phyloP scores from a whole-genome alignment of 352 stramenopile species.

The Thraustotheca clavata region DNA sequence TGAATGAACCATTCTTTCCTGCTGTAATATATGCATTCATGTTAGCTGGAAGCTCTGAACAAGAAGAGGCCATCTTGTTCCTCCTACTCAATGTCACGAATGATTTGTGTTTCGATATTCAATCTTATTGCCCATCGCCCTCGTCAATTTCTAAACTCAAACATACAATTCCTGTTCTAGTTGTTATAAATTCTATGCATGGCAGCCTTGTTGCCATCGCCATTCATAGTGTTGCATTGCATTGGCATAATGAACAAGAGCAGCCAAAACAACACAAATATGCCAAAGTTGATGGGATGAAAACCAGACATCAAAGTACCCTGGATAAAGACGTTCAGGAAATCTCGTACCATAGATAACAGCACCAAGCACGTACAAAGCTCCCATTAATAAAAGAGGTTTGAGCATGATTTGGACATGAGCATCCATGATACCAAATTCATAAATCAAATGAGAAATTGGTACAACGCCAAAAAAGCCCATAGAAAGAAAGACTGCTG shows the following conservation, averaged over 20 bases:
- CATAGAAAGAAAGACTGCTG: conserved; percentile 64
- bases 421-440: conserved; percentile 68
- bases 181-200: not conserved
- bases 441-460: conserved; percentile 62
- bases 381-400: conserved; percentile 60
- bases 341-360: conserved; percentile 82
- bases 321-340: conserved; percentile 76
- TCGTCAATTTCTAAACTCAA: too few relatives aligned
- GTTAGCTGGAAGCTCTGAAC: too few relatives aligned
- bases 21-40: too few relatives aligned
- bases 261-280: conserved; percentile 78
- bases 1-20: too few relatives aligned
- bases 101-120: too few relatives aligned
- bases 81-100: too few relatives aligned
- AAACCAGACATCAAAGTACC: conserved; percentile 78
- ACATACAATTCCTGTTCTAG: not conserved
- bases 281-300: conserved; percentile 85
- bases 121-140: too few relatives aligned
- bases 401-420: conserved; percentile 82
- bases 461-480: conserved; percentile 77
- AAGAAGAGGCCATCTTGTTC: too few relatives aligned
- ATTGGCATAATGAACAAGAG: conserved; percentile 78
- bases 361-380: conserved; percentile 68
- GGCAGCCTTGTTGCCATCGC: conserved; percentile 72
- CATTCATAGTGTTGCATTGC: conserved; percentile 79